Conservation (phyloP, 2,329 filamentous ascomycete genomes). For the Triangularia setosa region DNA sequence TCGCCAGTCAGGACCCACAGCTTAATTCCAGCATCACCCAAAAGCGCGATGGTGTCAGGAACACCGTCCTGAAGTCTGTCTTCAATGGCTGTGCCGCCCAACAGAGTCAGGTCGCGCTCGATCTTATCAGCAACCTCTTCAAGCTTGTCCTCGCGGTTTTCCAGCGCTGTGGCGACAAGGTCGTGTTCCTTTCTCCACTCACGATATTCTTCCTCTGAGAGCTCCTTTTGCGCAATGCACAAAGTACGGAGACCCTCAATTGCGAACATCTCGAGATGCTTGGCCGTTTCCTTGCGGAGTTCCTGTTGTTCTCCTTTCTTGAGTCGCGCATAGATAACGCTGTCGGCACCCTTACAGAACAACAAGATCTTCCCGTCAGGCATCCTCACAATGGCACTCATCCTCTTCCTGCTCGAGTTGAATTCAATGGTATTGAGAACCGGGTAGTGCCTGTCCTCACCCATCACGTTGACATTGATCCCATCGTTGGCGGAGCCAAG, state of each 20-base stretch:
- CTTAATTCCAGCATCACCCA: slow-evolving; percentile 93
- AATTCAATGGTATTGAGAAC: slow-evolving; percentile 96
- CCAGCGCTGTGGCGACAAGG: slow-evolving; percentile 75
- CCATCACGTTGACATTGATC: slow-evolving; percentile 81
- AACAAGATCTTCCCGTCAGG: slow-evolving; percentile 84
- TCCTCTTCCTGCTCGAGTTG: slow-evolving; percentile 92
- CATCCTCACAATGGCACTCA: slow-evolving; percentile 97
- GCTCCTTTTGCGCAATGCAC: slow-evolving; percentile 80
- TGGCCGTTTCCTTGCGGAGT: slow-evolving; percentile 76
- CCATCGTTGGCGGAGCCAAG: slow-evolving; percentile 75
- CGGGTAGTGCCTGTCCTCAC: slow-evolving; percentile 77
- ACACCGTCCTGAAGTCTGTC: slow-evolving; percentile 96
- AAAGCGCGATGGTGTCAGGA: slow-evolving; percentile 86
- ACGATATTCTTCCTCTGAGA: slow-evolving; percentile 78
- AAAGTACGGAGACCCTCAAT: slow-evolving; percentile 91
- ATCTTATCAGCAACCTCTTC: slow-evolving; percentile 87
- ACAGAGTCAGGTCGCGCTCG: slow-evolving; percentile 79
- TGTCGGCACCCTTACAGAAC: slow-evolving; percentile 97
- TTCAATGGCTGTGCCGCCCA: slow-evolving; percentile 95
- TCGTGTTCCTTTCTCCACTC: slow-evolving; percentile 86
- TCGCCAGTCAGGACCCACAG: slow-evolving; percentile 97
- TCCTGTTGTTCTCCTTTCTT: slow-evolving; percentile 81
- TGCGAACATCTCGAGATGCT: slow-evolving; percentile 96
- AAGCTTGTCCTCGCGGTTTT: slow-evolving; percentile 86
- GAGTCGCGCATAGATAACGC: slow-evolving; percentile 90